Percentiles rank a stretch among this genome's conserved stretches.
Evolutionary conservation across 2,329 filamentous ascomycete genomes (phyloP).

Genomic region (Ceratocystis ficicola): DNA sequence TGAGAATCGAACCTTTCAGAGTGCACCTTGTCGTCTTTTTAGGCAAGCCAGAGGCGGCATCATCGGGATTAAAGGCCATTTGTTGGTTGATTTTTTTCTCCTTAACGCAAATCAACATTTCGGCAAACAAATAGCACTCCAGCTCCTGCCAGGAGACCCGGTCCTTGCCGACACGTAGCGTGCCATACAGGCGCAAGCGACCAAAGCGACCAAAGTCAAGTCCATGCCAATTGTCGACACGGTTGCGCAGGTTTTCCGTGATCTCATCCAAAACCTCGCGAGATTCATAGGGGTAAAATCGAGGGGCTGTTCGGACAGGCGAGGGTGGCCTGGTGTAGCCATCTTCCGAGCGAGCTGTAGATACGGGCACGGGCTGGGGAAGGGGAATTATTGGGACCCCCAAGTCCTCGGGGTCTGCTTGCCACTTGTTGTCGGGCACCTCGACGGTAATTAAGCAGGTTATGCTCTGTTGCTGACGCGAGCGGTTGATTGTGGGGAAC

Average conservation of each 20-base stretch:
- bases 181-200: slow-evolving; percentile 78
- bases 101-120: slow-evolving; percentile 99
- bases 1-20: slow-evolving; percentile 91
- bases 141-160: slow-evolving; percentile 94
- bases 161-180: slow-evolving; percentile 88
- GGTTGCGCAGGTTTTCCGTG: slow-evolving; percentile 67
- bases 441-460: slow-evolving; percentile 92
- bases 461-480: slow-evolving; percentile 84
- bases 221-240: slow-evolving; percentile 98
- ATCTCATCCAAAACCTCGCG: slow-evolving; percentile 68
- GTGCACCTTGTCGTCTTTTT: slow-evolving; percentile 66
- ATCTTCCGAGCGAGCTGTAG: slow-evolving; percentile 37
- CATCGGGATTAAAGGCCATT: slow-evolving; percentile 49
- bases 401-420: slow-evolving; percentile 69
- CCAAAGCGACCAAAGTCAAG: slow-evolving; percentile 89
- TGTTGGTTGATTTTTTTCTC: slow-evolving; percentile 63
- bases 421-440: slow-evolving; percentile 86
- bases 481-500: slow-evolving; percentile 85
- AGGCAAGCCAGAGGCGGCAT: slow-evolving; percentile 33
- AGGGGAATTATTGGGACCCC: slow-evolving; percentile 39
- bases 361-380: slow-evolving; percentile 27
- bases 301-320: slow-evolving; percentile 43
- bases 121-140: slow-evolving; percentile 90
- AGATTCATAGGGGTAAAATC: slow-evolving; percentile 61
- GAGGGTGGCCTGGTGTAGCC: slow-evolving; percentile 46